Evolutionary conservation across 2,329 filamentous ascomycete genomes (phyloP).

Genomic region (Botrytis hyacinthi): DNA sequence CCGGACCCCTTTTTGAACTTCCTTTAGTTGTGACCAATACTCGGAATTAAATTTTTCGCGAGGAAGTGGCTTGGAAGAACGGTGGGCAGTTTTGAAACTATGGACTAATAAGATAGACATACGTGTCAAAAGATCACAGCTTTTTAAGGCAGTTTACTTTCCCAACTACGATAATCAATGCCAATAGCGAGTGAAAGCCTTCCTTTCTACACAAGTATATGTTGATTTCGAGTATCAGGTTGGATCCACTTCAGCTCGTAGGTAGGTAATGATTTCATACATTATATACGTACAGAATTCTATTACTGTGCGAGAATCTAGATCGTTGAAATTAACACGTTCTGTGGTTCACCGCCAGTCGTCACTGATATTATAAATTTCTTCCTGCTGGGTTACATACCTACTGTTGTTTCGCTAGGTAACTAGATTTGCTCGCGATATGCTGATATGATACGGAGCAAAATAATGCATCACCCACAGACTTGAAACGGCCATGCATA

Average conservation of each 20-base stretch:
- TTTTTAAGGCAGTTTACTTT: neutral
- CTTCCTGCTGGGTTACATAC: neutral
- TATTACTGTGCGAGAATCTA: neutral
- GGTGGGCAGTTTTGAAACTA: neutral
- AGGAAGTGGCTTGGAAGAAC: neutral
- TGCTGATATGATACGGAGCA: neutral
- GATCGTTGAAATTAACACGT: neutral
- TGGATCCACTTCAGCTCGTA: too few species aligned
- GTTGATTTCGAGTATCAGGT: neutral
- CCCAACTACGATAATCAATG: neutral
- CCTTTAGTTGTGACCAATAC: neutral
- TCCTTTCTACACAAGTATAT: neutral
- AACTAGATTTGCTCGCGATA: neutral
- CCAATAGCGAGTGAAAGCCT: neutral
- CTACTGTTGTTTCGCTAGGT: neutral
- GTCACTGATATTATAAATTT: neutral
- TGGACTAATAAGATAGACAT: neutral
- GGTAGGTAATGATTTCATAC: too few species aligned
- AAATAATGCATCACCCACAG: neutral
- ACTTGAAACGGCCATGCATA: slow-evolving; percentile 8
- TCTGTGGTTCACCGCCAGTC: neutral
- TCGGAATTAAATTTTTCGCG: too few species aligned
- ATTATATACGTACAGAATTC: neutral
- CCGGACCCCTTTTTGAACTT: neutral
- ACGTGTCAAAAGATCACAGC: too few species aligned